phyloP scores from a whole-genome alignment of 169 alveolate species.

The Eimeria sp. region DNA sequence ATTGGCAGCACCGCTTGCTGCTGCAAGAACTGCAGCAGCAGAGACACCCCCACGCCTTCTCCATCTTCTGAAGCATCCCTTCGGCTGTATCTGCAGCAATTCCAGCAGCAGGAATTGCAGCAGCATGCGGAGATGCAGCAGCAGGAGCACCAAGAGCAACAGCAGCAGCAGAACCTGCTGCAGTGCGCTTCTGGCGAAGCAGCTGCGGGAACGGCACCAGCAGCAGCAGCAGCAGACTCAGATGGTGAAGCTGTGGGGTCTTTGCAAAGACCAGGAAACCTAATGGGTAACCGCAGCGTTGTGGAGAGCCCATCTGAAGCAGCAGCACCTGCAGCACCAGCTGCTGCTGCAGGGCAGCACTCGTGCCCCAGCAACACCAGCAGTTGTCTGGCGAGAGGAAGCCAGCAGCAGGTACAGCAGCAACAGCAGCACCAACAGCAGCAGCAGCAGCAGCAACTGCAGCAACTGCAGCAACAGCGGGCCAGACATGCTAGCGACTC shows the following conservation, averaged over 20 bases:
- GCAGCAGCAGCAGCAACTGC: constrained; percentile 10
- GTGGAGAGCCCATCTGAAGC: constrained; percentile 13
- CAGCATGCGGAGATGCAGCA: background rate
- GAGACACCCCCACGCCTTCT: background rate
- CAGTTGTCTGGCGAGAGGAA: background rate
- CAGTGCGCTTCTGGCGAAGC: background rate
- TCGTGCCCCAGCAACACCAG: background rate
- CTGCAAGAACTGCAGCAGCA: constrained; percentile 37
- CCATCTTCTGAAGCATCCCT: background rate
- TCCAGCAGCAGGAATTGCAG: background rate
- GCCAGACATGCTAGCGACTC: background rate
- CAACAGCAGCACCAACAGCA: background rate
- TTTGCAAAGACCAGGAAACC: background rate
- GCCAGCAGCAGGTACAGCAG: no score
- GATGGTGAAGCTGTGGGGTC: background rate
- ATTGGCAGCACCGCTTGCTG: constrained; percentile 21
- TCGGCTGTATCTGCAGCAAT: background rate
- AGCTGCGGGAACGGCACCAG: background rate
- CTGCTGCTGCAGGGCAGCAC: constrained; percentile 12
- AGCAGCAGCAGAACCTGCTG: background rate
- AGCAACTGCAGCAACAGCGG: constrained; percentile 19
- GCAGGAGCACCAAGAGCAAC: background rate
- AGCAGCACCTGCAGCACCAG: constrained; percentile 30
- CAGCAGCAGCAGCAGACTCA: constrained; percentile 16
- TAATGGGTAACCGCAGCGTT: constrained; percentile 12